Percentiles rank a stretch among this genome's conserved stretches.
Evolutionary conservation across 1,284 basidiomycete species (phyloP).

Genomic region (Tremellales sp.): DNA sequence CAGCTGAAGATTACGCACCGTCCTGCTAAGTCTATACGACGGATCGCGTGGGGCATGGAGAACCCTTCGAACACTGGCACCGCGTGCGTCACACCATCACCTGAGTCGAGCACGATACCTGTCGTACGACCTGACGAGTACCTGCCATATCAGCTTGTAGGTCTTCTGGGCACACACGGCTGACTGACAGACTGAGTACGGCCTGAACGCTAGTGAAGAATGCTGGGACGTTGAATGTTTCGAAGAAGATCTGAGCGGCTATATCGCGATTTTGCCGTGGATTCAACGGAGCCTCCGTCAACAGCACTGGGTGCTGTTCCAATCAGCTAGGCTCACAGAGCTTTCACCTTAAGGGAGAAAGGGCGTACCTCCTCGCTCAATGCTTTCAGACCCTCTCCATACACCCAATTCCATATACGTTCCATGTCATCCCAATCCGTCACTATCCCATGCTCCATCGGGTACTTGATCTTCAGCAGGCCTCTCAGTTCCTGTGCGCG

Average conservation of each 20-base stretch:
- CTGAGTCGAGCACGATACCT: slow-evolving; percentile 96
- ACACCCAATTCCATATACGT: slow-evolving; percentile 95
- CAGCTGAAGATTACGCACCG: slow-evolving; percentile 54
- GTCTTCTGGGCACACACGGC: not conserved
- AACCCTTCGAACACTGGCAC: slow-evolving; percentile 99
- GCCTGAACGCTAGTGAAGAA: slow-evolving; percentile 97
- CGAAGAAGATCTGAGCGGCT: slow-evolving; percentile 97
- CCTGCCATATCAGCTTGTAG: slow-evolving; percentile 51
- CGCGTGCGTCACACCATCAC: slow-evolving; percentile 97
- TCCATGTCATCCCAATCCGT: slow-evolving; percentile 99
- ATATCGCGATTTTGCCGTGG: slow-evolving; percentile 90
- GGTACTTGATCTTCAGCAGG: slow-evolving; percentile 92
- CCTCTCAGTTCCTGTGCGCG: slow-evolving; percentile 91
- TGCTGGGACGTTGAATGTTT: slow-evolving; percentile 98
- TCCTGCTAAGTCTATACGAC: slow-evolving; percentile 92
- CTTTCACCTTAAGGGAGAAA: slow-evolving; percentile 1
- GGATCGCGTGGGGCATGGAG: slow-evolving; percentile 97
- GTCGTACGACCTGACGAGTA: slow-evolving; percentile 99
- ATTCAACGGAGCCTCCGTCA: slow-evolving; percentile 93
- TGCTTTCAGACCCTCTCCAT: slow-evolving; percentile 88
- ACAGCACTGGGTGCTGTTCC: slow-evolving; percentile 82
- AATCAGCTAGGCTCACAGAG: not conserved
- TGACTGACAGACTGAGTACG: slow-evolving; percentile 81
- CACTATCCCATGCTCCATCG: slow-evolving; percentile 91
- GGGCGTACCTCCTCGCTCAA: slow-evolving; percentile 83